These are phyloP conservation scores for Theobroma cacao DNA, from an alignment of 345 rosid genomes.

Conservation along the genomic window DNA sequence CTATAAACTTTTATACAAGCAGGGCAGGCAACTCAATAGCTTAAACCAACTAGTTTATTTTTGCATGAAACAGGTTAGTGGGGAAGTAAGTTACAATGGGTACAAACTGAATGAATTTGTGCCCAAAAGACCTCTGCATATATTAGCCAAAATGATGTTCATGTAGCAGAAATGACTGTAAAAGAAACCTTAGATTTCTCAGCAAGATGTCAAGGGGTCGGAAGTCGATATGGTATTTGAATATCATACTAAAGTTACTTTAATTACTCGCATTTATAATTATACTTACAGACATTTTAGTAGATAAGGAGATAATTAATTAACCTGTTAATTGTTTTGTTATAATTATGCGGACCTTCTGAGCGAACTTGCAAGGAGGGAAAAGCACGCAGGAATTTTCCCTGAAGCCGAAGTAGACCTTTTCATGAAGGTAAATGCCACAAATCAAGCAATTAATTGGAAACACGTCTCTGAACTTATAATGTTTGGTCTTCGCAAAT, in stretches of 20 bases:
- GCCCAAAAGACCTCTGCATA: constrained; percentile 85
- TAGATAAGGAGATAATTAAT: neutral
- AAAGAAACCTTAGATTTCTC: constrained; percentile 92
- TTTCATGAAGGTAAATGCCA: constrained; percentile 68
- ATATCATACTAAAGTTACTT: neutral
- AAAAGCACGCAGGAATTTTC: constrained; percentile 70
- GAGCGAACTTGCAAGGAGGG: constrained; percentile 76
- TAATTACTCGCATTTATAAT: neutral
- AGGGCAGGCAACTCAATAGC: too few relatives aligned
- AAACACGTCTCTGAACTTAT: too few relatives aligned
- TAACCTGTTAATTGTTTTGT: neutral
- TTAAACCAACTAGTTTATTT: neutral
- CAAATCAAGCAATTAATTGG: neutral
- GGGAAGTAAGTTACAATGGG: constrained; percentile 75
- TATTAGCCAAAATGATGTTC: constrained; percentile 91
- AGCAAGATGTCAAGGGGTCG: constrained; percentile 88
- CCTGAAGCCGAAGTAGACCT: constrained; percentile 86
- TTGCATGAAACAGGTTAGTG: constrained; percentile 46
- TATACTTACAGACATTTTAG: neutral
- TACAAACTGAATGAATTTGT: constrained; percentile 59
- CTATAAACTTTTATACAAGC: neutral
- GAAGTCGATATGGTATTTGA: constrained; percentile 88
- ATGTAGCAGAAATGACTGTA: constrained; percentile 83
- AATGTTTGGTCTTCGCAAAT: too few relatives aligned
- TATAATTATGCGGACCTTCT: constrained; percentile 55